Base-by-base conservation (phyloP, 148 eudicot species). In the Vaccinium darrowii region DNA sequence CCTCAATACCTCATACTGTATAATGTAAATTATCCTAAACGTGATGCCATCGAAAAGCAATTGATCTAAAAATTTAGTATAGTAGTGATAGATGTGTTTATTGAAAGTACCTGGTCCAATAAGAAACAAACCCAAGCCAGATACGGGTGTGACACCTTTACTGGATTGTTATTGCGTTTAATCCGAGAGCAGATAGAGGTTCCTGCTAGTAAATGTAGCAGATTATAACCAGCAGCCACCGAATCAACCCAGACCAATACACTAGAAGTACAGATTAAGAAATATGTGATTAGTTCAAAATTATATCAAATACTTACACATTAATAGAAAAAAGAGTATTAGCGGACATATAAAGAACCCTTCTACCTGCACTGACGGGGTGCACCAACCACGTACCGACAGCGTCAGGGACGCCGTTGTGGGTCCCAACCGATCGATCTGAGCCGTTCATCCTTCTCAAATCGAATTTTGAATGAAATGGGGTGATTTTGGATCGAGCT, bases 71-170 rank as follows among this genome's bases (percentile, higher is more conserved):
- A 33, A 33, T 33, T 33, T 33, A 33, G 36, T 1, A 33, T 33
- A 33, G 36, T 33, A 33, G 36, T 33, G 36, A 33, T 33, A 33
- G 36, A 33, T 33, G 36, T 33, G 51, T 19, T 21, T 80, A 5
- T 47, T 72, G 8, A 9, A 51, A 74, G 15, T 88, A 94, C 97
- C 95, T 94, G 97, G 76, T 93, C 95, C 30, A 88, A 53, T 25
- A 91, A 89, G 81, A 89, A 91, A 84, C 74, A 25, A 79, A 67
- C 27, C 94, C 94, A 90, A 50, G 88, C 87, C 51, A 84, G 71
- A 62, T 63, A n/a, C 62, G 47, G 88, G 84, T 52, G 56, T 33
- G 88, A 80, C 5, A 8, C 76, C 19, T 33, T 33, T 33, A 58
- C 54, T 8, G 74, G 67, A 15, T 1, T 25, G 4, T 25, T 67